Conservation (phyloP, 257 asterid species). For the Solanum chaucha region DNA sequence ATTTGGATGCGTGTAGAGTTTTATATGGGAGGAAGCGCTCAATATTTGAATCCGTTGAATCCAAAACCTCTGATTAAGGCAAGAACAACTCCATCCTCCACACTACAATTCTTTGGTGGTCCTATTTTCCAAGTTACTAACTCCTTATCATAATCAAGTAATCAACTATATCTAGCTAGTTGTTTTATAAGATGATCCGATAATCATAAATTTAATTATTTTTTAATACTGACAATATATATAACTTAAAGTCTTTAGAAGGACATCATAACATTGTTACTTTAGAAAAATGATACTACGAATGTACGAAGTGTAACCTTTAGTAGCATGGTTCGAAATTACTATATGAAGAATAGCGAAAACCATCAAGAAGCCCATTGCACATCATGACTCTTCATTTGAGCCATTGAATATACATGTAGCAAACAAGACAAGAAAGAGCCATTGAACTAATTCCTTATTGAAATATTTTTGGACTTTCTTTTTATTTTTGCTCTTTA, state of each 20-base stretch:
- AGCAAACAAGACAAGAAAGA: background rate
- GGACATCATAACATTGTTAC: background rate
- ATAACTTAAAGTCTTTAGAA: background rate
- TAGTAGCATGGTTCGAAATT: background rate
- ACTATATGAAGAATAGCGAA: background rate
- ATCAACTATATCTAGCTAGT: background rate
- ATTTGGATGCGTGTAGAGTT: too few species aligned
- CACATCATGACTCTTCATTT: background rate
- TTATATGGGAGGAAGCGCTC: background rate
- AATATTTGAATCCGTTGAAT: background rate
- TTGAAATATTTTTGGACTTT: background rate
- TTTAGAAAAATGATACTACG: background rate
- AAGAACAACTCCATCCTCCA: too few species aligned
- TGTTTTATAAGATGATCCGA: too few species aligned
- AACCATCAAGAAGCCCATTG: background rate
- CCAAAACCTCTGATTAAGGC: background rate
- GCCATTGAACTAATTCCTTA: background rate
- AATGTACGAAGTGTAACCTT: background rate
- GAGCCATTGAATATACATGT: background rate
- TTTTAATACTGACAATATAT: background rate
- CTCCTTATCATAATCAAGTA: background rate
- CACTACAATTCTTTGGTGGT: background rate
- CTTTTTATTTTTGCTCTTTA: background rate
- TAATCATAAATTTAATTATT: too few species aligned
- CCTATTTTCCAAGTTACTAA: background rate